A percentile compares a stretch with the other conserved stretches of the same genome.
phyloP scores from a whole-genome alignment of 1,284 basidiomycete species.

The Leucoagaricus sp. region DNA sequence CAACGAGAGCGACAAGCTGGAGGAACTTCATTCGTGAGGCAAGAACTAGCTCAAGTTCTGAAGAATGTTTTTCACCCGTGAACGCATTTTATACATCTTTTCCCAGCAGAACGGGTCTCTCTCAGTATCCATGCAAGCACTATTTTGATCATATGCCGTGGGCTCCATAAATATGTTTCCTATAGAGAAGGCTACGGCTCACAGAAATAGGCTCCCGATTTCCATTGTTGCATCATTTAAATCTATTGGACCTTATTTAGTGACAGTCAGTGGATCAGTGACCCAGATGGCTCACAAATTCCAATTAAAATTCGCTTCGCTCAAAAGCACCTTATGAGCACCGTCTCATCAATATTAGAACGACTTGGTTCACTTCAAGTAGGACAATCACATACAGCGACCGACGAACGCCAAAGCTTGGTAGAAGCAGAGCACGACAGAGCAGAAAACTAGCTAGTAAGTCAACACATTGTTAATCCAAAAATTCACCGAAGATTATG shows the following conservation, averaged over 20 bases:
- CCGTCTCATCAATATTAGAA: neutral
- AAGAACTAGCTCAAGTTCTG: neutral
- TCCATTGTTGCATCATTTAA: too few relatives aligned
- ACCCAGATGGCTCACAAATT: too few relatives aligned
- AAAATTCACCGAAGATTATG: constrained; percentile 1
- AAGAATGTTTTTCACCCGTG: neutral
- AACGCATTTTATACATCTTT: neutral
- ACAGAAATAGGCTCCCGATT: too few relatives aligned
- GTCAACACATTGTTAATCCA: neutral
- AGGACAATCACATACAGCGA: neutral
- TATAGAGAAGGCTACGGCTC: too few relatives aligned
- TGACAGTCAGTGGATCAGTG: too few relatives aligned
- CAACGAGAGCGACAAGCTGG: neutral
- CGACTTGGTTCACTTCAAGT: neutral
- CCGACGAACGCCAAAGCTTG: too few relatives aligned
- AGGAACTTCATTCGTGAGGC: constrained; percentile 1
- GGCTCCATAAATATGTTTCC: neutral
- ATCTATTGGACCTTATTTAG: too few relatives aligned
- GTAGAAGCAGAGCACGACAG: neutral
- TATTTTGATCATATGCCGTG: neutral
- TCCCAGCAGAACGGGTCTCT: neutral
- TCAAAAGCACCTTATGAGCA: too few relatives aligned
- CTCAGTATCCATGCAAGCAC: neutral
- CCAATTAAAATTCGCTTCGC: too few relatives aligned
- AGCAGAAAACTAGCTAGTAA: neutral